These are phyloP conservation scores for Epichloe aotearoae DNA, from an alignment of 2,329 filamentous ascomycete species.

Conservation along the genomic window DNA sequence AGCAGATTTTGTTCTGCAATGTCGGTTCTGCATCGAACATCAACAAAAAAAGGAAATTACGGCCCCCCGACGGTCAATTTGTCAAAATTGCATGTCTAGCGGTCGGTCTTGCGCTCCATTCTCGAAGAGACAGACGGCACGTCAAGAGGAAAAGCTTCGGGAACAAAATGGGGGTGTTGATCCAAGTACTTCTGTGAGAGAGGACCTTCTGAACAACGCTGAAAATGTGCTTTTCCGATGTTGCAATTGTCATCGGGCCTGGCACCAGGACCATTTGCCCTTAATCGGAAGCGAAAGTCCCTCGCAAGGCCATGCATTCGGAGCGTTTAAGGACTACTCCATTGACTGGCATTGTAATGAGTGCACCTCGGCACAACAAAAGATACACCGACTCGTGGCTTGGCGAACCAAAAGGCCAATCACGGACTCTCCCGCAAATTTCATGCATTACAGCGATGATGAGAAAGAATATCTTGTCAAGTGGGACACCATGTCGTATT, in stretches of 20 bases:
- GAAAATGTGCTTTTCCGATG: slow-evolving; percentile 77
- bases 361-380: slow-evolving; percentile 50
- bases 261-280: slow-evolving; percentile 75
- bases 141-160: slow-evolving; percentile 73
- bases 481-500: slow-evolving; percentile 72
- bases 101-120: slow-evolving; percentile 65
- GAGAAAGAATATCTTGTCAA: slow-evolving; percentile 89
- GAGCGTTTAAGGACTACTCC: slow-evolving; percentile 60
- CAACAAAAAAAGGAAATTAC: slow-evolving; percentile 51
- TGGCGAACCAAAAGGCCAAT: slow-evolving; percentile 54
- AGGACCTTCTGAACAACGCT: slow-evolving; percentile 57
- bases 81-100: slow-evolving; percentile 52
- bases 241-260: slow-evolving; percentile 58
- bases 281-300: slow-evolving; percentile 22
- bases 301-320: slow-evolving; percentile 21
- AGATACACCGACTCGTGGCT: slow-evolving; percentile 68
- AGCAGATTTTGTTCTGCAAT: slow-evolving; percentile 76
- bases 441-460: slow-evolving; percentile 41
- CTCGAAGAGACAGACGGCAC: slow-evolving; percentile 54
- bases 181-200: slow-evolving; percentile 52
- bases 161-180: slow-evolving; percentile 69
- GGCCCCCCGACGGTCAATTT: slow-evolving; percentile 58
- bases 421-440: slow-evolving; percentile 15
- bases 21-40: slow-evolving; percentile 65
- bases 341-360: slow-evolving; percentile 68